phyloP scores from a whole-genome alignment of 1,284 basidiomycete species.

The Ustilago trichophora region DNA sequence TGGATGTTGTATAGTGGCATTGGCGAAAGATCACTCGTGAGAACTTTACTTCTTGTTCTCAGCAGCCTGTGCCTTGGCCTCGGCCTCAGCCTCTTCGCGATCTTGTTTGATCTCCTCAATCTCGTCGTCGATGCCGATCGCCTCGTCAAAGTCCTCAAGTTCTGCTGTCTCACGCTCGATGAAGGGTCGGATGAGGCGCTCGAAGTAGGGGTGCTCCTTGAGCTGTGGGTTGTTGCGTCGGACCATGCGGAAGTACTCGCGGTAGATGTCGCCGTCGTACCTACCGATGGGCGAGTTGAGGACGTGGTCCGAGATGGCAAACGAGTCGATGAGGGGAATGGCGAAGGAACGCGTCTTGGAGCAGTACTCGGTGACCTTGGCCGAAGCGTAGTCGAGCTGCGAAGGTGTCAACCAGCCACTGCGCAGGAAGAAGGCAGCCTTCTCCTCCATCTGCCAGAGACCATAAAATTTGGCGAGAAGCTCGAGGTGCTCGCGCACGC shows the following conservation, averaged over 20 bases:
- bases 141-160: conserved; percentile 65
- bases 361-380: conserved; percentile 69
- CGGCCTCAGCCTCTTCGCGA: conserved; percentile 57
- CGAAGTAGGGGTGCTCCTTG: conserved; percentile 70
- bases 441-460: conserved; percentile 73
- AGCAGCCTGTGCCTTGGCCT: conserved; percentile 40
- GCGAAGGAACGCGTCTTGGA: conserved; percentile 69
- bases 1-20: no score
- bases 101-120: conserved; percentile 67
- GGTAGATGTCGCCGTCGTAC: conserved; percentile 64
- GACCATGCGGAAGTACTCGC: conserved; percentile 60
- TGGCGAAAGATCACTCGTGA: no score
- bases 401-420: conserved; percentile 68
- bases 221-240: conserved; percentile 63
- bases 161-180: conserved; percentile 69
- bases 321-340: conserved; percentile 70
- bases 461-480: conserved; percentile 64
- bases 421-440: conserved; percentile 70
- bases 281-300: conserved; percentile 72
- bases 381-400: conserved; percentile 69
- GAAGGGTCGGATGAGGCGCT: conserved; percentile 71
- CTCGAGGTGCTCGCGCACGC: conserved; percentile 58
- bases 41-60: conserved; percentile 25
- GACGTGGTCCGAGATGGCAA: conserved; percentile 71
- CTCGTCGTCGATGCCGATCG: conserved; percentile 69